These are phyloP conservation scores for Diaporthe eres DNA, from an alignment of 2,329 filamentous ascomycete genomes.

Conservation along the genomic window DNA sequence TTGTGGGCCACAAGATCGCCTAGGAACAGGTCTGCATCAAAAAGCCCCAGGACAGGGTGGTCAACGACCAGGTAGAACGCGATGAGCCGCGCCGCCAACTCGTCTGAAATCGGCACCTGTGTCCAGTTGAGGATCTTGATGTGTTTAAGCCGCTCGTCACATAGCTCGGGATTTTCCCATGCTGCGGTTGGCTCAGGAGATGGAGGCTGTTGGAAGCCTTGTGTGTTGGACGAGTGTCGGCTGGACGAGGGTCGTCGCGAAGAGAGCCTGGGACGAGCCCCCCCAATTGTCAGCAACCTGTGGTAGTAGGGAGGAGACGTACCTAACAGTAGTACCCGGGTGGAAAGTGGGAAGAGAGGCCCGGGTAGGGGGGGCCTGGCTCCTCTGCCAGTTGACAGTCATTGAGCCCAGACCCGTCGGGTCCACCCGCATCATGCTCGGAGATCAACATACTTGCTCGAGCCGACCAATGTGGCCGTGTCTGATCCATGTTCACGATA, in stretches of 20 bases:
- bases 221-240: background rate
- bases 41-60: slow-evolving; percentile 42
- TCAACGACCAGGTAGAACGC: slow-evolving; percentile 41
- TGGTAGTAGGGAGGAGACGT: background rate
- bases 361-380: too few relatives aligned
- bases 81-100: slow-evolving; percentile 38
- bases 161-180: background rate
- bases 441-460: background rate
- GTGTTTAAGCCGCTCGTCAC: slow-evolving; percentile 36
- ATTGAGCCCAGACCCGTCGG: background rate
- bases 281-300: background rate
- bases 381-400: too few relatives aligned
- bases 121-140: slow-evolving; percentile 41
- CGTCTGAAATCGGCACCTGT: slow-evolving; percentile 35
- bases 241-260: slow-evolving; percentile 9
- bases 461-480: too few relatives aligned
- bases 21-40: slow-evolving; percentile 45
- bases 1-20: slow-evolving; percentile 40
- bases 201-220: background rate
- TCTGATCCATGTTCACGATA: background rate
- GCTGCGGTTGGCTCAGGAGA: background rate
- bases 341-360: background rate
- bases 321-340: background rate
- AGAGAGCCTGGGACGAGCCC: background rate
- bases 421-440: background rate